These are phyloP conservation scores for Xylariomycetidae sp. DNA, from an alignment of 2,329 filamentous ascomycete species.

Conservation along the genomic window DNA sequence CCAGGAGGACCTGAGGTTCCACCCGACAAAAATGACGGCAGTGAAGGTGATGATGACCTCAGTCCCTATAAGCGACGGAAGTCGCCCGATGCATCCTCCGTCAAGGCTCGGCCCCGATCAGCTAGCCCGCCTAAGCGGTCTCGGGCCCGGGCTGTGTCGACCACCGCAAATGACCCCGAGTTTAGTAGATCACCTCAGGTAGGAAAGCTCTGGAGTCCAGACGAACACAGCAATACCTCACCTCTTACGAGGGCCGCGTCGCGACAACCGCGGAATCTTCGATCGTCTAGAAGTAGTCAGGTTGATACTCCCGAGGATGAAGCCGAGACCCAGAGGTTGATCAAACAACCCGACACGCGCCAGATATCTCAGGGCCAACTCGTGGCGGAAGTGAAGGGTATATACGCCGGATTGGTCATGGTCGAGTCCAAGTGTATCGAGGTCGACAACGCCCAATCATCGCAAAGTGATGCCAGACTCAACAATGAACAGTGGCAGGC, in stretches of 20 bases:
- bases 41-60: neutral
- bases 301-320: too few species aligned
- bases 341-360: neutral
- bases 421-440: neutral
- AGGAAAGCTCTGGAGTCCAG: neutral
- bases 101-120: neutral
- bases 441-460: neutral
- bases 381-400: neutral
- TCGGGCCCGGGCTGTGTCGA: neutral
- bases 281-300: neutral
- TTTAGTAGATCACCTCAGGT: neutral
- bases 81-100: neutral
- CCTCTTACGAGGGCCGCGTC: neutral
- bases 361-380: neutral
- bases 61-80: neutral
- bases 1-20: too few species aligned
- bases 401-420: neutral
- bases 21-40: neutral
- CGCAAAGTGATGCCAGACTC: neutral
- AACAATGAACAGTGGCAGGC: constrained; percentile 73
- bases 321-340: neutral
- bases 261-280: neutral
- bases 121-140: neutral
- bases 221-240: neutral
- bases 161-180: neutral